Base-by-base conservation (phyloP, 192 early-diverging fungal genomes). In the Cetraspora pellucida region DNA sequence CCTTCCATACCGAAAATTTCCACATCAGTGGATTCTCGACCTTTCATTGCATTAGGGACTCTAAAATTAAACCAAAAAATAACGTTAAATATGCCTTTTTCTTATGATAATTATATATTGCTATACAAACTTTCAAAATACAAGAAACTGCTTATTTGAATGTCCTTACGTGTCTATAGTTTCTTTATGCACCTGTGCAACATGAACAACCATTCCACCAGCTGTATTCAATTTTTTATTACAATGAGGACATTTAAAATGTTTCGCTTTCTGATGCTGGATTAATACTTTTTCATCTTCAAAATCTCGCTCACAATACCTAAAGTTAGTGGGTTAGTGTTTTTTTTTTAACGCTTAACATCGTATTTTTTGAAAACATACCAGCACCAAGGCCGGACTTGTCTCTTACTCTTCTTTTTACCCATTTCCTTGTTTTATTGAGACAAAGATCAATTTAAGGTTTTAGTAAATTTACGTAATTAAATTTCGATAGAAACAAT, bases 1-100 rank as follows among this genome's bases (percentile, higher is more conserved):
- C 95, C 95, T 74, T 91, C 89, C 92, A 96, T 98, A 28, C 95
- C 97, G 81, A 96, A 97, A 59, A 98, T 96, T 74, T 97, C 95
- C 67, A 95, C 85, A 44, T 98, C 94, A n/a, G 91, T 80, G 11
- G 86, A 85, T 45, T 98, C 94, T 57, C 95, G 88, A 25, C 95
- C 95, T 45, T 89, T 85, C 23, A 96, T 75, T 14, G 95, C 92
- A 81, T 96, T 96, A 3, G 91, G 91, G 9, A 98, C 94, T 68
- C 93, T 95, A 75, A 46, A 43, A 11, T 8, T 23, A 30, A 64
- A n/a, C n/a, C 17, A 44, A 74, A 16, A 44, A 44, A n/a, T n/a
- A 57, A 43, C 17, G 1, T 54, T 54, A 54, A 54, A 13, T n/a
- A 19, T 19, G 50, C 50, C 50, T 54, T 54, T 14, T 4, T 54